phyloP scores from a whole-genome alignment of 371 early-diverging fungal genomes.

The Aphelidium insulamus region DNA sequence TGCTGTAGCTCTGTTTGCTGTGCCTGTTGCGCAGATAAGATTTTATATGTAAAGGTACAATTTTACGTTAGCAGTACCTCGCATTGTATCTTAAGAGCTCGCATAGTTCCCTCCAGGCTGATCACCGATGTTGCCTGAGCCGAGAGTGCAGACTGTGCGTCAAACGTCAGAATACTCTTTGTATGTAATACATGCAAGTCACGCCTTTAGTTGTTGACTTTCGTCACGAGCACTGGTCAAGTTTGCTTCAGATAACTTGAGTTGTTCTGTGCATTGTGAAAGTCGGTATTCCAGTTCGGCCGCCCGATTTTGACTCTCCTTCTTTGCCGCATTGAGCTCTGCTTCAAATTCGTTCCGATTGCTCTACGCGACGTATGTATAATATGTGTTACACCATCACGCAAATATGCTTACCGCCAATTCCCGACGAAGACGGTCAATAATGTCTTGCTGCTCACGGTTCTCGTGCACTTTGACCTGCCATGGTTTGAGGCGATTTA shows the following conservation, averaged over 20 bases:
- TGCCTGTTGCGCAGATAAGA: not conserved
- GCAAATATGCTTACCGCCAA: conserved; percentile 7
- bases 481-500: no score
- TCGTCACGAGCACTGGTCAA: no score
- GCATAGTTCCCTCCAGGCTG: conserved; percentile 18
- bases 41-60: not conserved
- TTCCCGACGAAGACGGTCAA: conserved; percentile 18
- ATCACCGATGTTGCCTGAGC: no score
- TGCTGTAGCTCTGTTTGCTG: conserved; percentile 18
- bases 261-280: no score
- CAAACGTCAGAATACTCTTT: no score
- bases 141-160: no score
- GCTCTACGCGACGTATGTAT: conserved; percentile 2
- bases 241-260: no score
- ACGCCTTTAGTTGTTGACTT: no score
- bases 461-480: conserved; percentile 31
- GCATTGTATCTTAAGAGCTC: conserved; percentile 14
- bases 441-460: conserved; percentile 16
- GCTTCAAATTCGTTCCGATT: conserved; percentile 20
- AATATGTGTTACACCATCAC: not conserved
- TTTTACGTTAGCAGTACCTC: conserved; percentile 11
- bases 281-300: conserved; percentile 16
- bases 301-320: conserved; percentile 15
- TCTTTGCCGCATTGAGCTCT: conserved; percentile 14
- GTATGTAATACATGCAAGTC: no score